phyloP scores from a whole-genome alignment of 305 asterid genomes.

The Stenogyne calaminthoides region DNA sequence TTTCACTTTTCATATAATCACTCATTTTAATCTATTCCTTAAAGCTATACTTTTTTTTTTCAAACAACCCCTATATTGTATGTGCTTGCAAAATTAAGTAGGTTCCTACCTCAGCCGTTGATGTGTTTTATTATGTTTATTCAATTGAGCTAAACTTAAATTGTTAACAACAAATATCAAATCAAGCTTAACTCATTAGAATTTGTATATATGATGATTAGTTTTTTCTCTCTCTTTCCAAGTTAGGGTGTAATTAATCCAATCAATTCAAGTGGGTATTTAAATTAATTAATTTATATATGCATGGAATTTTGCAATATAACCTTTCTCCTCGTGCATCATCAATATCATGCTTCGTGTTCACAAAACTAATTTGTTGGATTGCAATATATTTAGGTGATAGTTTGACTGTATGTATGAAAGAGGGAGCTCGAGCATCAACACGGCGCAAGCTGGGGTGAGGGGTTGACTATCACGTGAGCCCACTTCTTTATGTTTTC shows the following conservation, averaged over 20 bases:
- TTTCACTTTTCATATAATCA: too few relatives aligned
- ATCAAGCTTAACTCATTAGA: too few relatives aligned
- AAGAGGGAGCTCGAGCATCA: slow-evolving; percentile 50
- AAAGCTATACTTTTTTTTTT: too few relatives aligned
- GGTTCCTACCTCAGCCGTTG: too few relatives aligned
- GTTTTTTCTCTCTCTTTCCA: too few relatives aligned
- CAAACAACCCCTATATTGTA: too few relatives aligned
- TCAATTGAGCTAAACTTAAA: background rate
- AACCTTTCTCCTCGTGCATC: slow-evolving; percentile 50
- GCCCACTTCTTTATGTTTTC: slow-evolving; percentile 36
- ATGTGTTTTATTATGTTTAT: too few relatives aligned
- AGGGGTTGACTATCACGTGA: slow-evolving; percentile 74
- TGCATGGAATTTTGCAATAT: slow-evolving; percentile 42
- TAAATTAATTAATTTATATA: background rate
- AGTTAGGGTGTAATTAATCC: too few relatives aligned
- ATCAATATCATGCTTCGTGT: slow-evolving; percentile 36
- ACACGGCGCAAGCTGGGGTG: slow-evolving; percentile 64
- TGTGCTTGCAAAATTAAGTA: too few relatives aligned
- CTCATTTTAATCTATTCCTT: too few relatives aligned
- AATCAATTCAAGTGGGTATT: background rate
- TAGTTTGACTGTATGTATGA: slow-evolving; percentile 31
- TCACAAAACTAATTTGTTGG: slow-evolving; percentile 28
- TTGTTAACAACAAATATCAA: too few relatives aligned
- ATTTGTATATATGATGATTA: too few relatives aligned
- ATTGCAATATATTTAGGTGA: background rate